Evolutionary conservation across 768 basidiomycete species (phyloP).

Genomic region (Hygrophorus pudorinus): DNA sequence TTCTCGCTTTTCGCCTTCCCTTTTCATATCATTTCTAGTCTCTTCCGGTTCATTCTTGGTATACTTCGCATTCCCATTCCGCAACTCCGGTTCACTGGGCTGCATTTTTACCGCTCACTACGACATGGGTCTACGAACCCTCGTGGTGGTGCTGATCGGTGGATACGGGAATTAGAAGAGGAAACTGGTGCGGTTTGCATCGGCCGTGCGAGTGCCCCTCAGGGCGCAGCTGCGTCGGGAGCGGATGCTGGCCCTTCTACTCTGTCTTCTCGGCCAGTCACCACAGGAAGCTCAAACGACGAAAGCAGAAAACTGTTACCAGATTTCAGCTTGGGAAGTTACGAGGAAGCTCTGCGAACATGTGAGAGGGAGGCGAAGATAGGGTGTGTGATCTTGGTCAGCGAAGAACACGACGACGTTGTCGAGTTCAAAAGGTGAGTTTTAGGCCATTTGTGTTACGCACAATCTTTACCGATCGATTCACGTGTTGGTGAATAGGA

Average conservation of each 20-base stretch:
- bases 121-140: conserved; percentile 27
- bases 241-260: conserved; percentile 39
- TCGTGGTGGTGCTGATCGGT: conserved; percentile 56
- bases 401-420: conserved; percentile 86
- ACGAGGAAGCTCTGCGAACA: conserved; percentile 65
- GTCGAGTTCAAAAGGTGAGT: conserved; percentile 72
- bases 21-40: conserved; percentile 43
- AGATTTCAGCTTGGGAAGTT: conserved; percentile 71
- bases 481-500: conserved; percentile 27
- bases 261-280: conserved; percentile 24
- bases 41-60: conserved; percentile 59
- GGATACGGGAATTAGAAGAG: conserved; percentile 75
- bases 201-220: conserved; percentile 26
- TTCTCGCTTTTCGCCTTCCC: conserved; percentile 44
- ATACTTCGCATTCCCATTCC: conserved; percentile 62
- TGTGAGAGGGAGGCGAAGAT: conserved; percentile 68
- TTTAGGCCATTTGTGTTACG: neutral
- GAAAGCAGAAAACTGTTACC: conserved; percentile 50
- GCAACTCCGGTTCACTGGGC: conserved; percentile 36
- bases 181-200: conserved; percentile 70
- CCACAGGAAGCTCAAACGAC: conserved; percentile 16
- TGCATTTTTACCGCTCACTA: conserved; percentile 36
- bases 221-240: conserved; percentile 23
- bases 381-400: conserved; percentile 74
- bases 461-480: too few relatives aligned